Percentiles rank a stretch among this genome's conserved stretches.
Evolutionary conservation across 768 basidiomycete species (phyloP).

Genomic region (Mycena olivaceomarginata): DNA sequence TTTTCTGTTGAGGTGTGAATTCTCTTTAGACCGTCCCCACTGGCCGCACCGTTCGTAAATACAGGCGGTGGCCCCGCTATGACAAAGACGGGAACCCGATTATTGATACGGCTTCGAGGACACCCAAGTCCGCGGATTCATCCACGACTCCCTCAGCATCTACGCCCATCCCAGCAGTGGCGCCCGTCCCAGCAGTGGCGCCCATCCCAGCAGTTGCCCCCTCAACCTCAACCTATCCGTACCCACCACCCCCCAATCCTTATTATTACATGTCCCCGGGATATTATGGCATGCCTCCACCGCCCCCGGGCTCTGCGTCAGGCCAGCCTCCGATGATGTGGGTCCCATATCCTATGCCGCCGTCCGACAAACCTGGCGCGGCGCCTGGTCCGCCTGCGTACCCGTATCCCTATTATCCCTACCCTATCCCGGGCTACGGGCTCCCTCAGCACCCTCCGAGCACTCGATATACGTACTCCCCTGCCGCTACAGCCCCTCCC

Average conservation of each 20-base stretch:
- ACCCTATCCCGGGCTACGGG: constrained; percentile 38
- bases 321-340: constrained; percentile 37
- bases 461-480: background rate
- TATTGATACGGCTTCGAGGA: constrained; percentile 16
- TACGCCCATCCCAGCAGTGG: background rate
- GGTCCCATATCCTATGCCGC: constrained; percentile 35
- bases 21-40: background rate
- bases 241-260: constrained; percentile 50
- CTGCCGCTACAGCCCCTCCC: background rate
- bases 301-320: constrained; percentile 26
- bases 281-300: constrained; percentile 51
- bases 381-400: constrained; percentile 22
- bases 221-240: constrained; percentile 6
- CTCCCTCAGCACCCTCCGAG: constrained; percentile 16
- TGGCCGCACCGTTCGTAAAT: constrained; percentile 25
- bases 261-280: constrained; percentile 61
- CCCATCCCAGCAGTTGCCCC: background rate
- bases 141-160: background rate
- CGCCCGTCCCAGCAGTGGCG: background rate
- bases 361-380: background rate
- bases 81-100: constrained; percentile 23
- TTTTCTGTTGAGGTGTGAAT: background rate
- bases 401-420: constrained; percentile 50
- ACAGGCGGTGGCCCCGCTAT: constrained; percentile 31
- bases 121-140: background rate